Evolutionary conservation across 140 eudicot genomes (phyloP), one percentile per base, ranked within the genome.

Genomic region (Flaveria floridana): DNA sequence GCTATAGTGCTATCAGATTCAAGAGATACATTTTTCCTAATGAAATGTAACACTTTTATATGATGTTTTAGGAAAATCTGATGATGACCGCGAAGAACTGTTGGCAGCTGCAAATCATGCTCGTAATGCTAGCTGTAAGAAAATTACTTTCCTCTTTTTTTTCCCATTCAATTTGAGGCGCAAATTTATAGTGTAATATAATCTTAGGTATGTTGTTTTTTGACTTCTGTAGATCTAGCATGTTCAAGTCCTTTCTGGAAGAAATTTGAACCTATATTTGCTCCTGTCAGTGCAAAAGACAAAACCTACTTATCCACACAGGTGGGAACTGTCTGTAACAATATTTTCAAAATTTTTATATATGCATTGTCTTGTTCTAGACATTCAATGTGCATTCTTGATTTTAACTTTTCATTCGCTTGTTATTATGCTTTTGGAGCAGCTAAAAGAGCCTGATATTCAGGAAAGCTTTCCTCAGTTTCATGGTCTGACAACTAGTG

Each of bases 21-120:
- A 48, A 74, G 16, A 41, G n/a, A 7, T 8, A 52, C 4, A 10
- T 44, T 44, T 9, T 61, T 68, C 7, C 4, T 26, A 56, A 6
- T 46, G 19, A 48, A 58, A 48, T 48, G 23, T 58, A 52, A 76
- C 9, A 28, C 42, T 50, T 59, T 20, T 48, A 3, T 62, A 51
- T 42, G 15, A 30, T 70, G 37, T 82, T 84, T 23, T 79, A 92
- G 97, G 95, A 70, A 91, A 89, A 86, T 81, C 87, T 51, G 95
- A 85, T 72, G 97, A 92, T 81, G 97, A 92, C 50, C 91, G 83
- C 57, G 97, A 92, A 72, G 97, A 92, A 66, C 87, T 89, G 80
- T 67, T 83, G 52, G 76, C 90, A 48, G 94, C 96, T 70, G 96
- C 95, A 59, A 87, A 87, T 73, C 79, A 84, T 73, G 95, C 97